A percentile compares a stretch with the other conserved stretches of the same genome.
These are phyloP conservation scores for Sphaerulina populicola DNA, from an alignment of 2,329 filamentous ascomycete species.

Conservation along the genomic window DNA sequence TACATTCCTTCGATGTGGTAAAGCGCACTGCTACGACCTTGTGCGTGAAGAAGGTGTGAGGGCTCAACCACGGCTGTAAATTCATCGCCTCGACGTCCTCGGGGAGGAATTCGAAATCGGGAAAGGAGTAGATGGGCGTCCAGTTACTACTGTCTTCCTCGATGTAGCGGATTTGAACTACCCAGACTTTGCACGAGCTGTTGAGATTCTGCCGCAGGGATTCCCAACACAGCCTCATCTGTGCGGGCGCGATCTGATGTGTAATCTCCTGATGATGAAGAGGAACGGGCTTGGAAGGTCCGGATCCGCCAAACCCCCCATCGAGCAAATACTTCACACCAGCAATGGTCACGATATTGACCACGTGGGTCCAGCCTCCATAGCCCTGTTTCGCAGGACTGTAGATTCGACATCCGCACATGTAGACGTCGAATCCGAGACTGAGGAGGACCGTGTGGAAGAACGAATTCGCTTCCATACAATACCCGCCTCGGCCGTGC, in stretches of 20 bases:
- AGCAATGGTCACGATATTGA: slow-evolving; percentile 35
- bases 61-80: slow-evolving; percentile 45
- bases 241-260: slow-evolving; percentile 17
- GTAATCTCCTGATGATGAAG: slow-evolving; percentile 23
- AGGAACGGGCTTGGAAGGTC: slow-evolving; percentile 34
- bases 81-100: slow-evolving; percentile 55
- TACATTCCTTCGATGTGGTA: slow-evolving; percentile 16
- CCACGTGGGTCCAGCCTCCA: slow-evolving; percentile 36
- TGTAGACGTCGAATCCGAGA: slow-evolving; percentile 43
- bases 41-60: slow-evolving; percentile 47
- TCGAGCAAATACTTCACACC: slow-evolving; percentile 31
- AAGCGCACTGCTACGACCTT: slow-evolving; percentile 44
- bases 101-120: slow-evolving; percentile 54
- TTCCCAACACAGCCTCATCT: slow-evolving; percentile 18
- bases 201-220: slow-evolving; percentile 18
- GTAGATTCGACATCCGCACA: slow-evolving; percentile 36
- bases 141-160: slow-evolving; percentile 41
- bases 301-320: slow-evolving; percentile 36
- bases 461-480: slow-evolving; percentile 49
- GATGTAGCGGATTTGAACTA: slow-evolving; percentile 33
- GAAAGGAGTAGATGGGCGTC: slow-evolving; percentile 56
- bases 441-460: slow-evolving; percentile 46
- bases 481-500: slow-evolving; percentile 43
- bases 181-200: slow-evolving; percentile 35
- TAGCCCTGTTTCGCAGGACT: slow-evolving; percentile 10